Percentiles rank a stretch among this genome's conserved stretches.
Evolutionary conservation across 345 rosid species (phyloP).

Genomic region (Anacardium occidentale): DNA sequence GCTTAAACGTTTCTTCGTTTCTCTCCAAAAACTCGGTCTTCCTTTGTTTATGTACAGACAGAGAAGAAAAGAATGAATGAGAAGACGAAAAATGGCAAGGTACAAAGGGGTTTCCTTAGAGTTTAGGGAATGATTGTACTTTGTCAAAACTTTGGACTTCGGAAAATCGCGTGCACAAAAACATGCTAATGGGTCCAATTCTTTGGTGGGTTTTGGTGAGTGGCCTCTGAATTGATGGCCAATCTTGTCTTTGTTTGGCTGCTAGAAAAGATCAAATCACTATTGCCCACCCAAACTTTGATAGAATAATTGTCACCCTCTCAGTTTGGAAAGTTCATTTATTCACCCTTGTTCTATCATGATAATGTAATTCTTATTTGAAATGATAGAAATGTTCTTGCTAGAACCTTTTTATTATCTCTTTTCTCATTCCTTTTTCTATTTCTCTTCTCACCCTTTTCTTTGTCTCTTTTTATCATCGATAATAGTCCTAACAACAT

Average conservation of each 20-base stretch:
- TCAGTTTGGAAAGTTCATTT: too few species aligned
- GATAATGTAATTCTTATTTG: too few species aligned
- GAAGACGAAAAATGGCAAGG: constrained; percentile 21
- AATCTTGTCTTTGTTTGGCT: constrained; percentile 3
- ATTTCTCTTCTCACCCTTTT: too few species aligned
- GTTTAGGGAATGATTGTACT: neutral
- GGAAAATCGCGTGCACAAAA: constrained; percentile 27
- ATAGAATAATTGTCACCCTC: too few species aligned
- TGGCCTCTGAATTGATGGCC: constrained; percentile 10
- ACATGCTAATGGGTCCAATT: constrained; percentile 16
- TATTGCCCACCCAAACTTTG: too few species aligned
- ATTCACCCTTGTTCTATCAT: too few species aligned
- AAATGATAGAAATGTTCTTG: too few species aligned
- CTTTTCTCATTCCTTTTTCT: too few species aligned
- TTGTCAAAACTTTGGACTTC: neutral
- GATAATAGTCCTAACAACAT: too few species aligned
- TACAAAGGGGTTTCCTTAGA: constrained; percentile 21
- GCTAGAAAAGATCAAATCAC: neutral
- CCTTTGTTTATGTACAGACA: neutral
- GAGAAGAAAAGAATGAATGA: neutral
- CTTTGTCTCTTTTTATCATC: too few species aligned
- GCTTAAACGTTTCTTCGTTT: neutral
- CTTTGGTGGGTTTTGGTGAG: constrained; percentile 12
- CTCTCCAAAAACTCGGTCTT: neutral
- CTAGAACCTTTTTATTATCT: too few species aligned